These are phyloP conservation scores for Alloteropsis semialata DNA, from an alignment of 176 grass and related monocot genomes.

Conservation along the genomic window DNA sequence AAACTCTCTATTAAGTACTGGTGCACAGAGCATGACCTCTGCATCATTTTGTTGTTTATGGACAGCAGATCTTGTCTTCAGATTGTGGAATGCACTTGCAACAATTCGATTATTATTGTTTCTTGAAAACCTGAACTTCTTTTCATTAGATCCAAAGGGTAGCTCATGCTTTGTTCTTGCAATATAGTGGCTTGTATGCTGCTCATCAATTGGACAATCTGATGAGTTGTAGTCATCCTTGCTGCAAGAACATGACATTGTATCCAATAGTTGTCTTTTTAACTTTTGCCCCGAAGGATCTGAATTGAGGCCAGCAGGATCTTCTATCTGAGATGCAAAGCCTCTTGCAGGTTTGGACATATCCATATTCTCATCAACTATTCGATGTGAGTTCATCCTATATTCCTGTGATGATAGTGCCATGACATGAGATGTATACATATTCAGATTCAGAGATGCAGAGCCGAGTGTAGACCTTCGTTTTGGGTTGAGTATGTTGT, in stretches of 20 bases:
- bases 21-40: background rate
- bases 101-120: conserved; percentile 3
- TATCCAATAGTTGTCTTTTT: conserved; percentile 35
- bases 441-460: conserved; percentile 34
- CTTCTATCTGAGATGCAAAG: conserved; percentile 15
- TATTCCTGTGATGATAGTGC: conserved; percentile 32
- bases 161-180: conserved; percentile 27
- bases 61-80: conserved; percentile 15
- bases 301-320: conserved; percentile 18
- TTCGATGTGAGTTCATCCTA: conserved; percentile 20
- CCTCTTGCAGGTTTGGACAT: conserved; percentile 14
- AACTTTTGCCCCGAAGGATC: conserved; percentile 27
- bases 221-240: conserved; percentile 37
- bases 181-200: conserved; percentile 28
- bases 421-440: conserved; percentile 28
- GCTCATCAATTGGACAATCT: conserved; percentile 22
- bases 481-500: conserved; percentile 44
- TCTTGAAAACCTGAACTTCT: background rate
- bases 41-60: background rate
- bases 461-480: conserved; percentile 2
- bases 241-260: conserved; percentile 32
- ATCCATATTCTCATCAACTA: conserved; percentile 24
- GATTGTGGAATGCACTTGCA: conserved; percentile 3
- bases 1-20: conserved; percentile 20
- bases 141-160: background rate